Evolutionary conservation across 2,329 filamentous ascomycete genomes (phyloP).

Genomic region (Xylariomycetidae sp.): DNA sequence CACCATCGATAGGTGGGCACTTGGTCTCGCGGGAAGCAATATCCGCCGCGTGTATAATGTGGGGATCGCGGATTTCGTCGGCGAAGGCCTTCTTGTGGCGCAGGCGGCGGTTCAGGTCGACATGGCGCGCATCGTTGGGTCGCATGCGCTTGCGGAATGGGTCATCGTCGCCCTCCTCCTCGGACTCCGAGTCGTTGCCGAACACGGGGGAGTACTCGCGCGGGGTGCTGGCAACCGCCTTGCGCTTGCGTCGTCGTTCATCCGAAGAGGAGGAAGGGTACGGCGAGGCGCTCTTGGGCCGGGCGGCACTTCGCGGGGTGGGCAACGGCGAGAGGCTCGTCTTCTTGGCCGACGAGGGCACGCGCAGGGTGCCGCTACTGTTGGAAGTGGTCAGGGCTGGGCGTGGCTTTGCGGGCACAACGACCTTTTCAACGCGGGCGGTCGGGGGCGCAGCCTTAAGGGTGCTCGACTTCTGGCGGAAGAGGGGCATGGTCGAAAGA

Average conservation of each 20-base stretch:
- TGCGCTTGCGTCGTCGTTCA: slow-evolving; percentile 41
- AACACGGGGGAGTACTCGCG: slow-evolving; percentile 39
- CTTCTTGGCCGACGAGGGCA: slow-evolving; percentile 18
- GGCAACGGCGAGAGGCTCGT: slow-evolving; percentile 29
- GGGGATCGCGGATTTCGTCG: slow-evolving; percentile 33
- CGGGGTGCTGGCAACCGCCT: slow-evolving; percentile 28
- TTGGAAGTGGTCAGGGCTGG: slow-evolving; percentile 16
- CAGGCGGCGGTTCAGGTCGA: slow-evolving; percentile 42
- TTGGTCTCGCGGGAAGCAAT: slow-evolving; percentile 46
- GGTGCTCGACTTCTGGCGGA: slow-evolving; percentile 39
- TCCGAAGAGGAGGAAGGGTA: slow-evolving; percentile 26
- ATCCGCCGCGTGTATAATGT: slow-evolving; percentile 54
- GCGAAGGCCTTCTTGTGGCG: slow-evolving; percentile 41
- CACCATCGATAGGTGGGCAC: slow-evolving; percentile 44
- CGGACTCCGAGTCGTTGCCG: slow-evolving; percentile 42
- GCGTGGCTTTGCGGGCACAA: slow-evolving; percentile 31
- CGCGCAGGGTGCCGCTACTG: slow-evolving; percentile 13
- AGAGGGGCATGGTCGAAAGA: slow-evolving; percentile 34
- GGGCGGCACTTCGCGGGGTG: slow-evolving; percentile 28
- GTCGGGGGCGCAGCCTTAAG: slow-evolving; percentile 45
- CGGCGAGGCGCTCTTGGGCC: slow-evolving; percentile 34
- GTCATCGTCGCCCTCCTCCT: slow-evolving; percentile 43
- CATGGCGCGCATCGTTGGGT: slow-evolving; percentile 32
- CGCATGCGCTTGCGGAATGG: slow-evolving; percentile 45
- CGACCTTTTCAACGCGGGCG: slow-evolving; percentile 48